Base-by-base conservation (phyloP, 768 basidiomycete genomes). In the Phallus indusiatus region DNA sequence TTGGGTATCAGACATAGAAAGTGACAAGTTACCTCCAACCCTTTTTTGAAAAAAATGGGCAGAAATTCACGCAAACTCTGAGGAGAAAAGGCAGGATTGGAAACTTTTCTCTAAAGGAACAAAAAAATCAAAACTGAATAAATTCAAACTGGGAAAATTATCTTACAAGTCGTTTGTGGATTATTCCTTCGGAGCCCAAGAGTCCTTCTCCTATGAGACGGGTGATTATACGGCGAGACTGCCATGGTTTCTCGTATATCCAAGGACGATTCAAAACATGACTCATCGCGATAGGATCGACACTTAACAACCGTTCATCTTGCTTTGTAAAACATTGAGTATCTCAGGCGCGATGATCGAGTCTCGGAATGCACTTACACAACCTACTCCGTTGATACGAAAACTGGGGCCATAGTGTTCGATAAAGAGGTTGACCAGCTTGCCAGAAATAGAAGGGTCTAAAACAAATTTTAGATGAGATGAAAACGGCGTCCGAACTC, bases 181-280 rank as follows among this genome's bases (percentile, higher is more conserved):
- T 34, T n/a, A 78, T 75, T 1, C 90, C 88, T 67, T 91, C 90
- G 2, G 88, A 84, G 17, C 86, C 81, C 22, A 91, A 79, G 83
- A 90, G 82, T 1, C 88, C 64, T 62, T 53, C 53, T 0, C 93
- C 93, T 60, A 96, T 87, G 60, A 94, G 78, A 57, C 80, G 76
- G 16, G 83, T 81, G 36, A 96, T 88, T 48, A 89, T 71, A 50
- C 77, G 74, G 22, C 92, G 82, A 1, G 90, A 86, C 62, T 84
- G 82, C 80, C 81, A 85, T 10, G 93, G 90, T 68, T 95, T 95
- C 67, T 90, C 86, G 66, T 90, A 93, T 37, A 83, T 74, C 46
- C 78, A 75, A 14, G 83, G 76, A 59, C 90, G 80, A 65, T 86
- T 85, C 53, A 94, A 73, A 42, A 95, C 78, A 66, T 94, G 84